Conservation (phyloP, 2,329 filamentous ascomycete genomes). For the Scedosporium dehoogii region DNA sequence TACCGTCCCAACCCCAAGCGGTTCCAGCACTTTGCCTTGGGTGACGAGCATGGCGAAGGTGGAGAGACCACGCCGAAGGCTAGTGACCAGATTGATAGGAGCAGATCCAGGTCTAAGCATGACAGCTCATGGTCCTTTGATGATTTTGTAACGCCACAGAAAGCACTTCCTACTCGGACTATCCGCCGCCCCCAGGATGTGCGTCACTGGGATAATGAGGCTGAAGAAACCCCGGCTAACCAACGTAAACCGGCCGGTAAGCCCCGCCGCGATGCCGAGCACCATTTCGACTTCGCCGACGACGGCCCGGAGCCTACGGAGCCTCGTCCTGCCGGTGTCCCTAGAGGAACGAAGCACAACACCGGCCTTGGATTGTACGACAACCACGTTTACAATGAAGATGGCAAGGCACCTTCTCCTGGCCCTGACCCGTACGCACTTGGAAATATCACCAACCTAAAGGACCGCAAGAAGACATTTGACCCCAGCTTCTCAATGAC, state of each 20-base stretch:
- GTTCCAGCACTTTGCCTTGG: constrained; percentile 56
- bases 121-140: constrained; percentile 77
- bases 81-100: constrained; percentile 25
- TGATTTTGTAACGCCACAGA: constrained; percentile 77
- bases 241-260: constrained; percentile 47
- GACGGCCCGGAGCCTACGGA: constrained; percentile 51
- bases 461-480: constrained; percentile 67
- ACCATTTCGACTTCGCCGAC: constrained; percentile 78
- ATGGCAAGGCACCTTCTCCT: constrained; percentile 29
- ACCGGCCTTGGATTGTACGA: constrained; percentile 62
- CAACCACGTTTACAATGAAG: constrained; percentile 60
- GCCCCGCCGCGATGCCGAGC: constrained; percentile 67
- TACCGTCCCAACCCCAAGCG: constrained; percentile 65
- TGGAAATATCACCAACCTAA: constrained; percentile 61
- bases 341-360: constrained; percentile 51
- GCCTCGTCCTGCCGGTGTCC: constrained; percentile 32
- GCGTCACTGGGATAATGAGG: constrained; percentile 70
- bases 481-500: constrained; percentile 67
- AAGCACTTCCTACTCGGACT: constrained; percentile 50
- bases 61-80: constrained; percentile 34
- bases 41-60: constrained; percentile 47
- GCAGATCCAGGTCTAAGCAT: constrained; percentile 50
- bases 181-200: constrained; percentile 52
- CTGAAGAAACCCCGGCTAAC: constrained; percentile 46
- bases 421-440: constrained; percentile 36